A percentile compares a stretch with the other conserved stretches of the same genome.
phyloP scores from a whole-genome alignment of 352 stramenopile species.

The Phytophthora palmivora region DNA sequence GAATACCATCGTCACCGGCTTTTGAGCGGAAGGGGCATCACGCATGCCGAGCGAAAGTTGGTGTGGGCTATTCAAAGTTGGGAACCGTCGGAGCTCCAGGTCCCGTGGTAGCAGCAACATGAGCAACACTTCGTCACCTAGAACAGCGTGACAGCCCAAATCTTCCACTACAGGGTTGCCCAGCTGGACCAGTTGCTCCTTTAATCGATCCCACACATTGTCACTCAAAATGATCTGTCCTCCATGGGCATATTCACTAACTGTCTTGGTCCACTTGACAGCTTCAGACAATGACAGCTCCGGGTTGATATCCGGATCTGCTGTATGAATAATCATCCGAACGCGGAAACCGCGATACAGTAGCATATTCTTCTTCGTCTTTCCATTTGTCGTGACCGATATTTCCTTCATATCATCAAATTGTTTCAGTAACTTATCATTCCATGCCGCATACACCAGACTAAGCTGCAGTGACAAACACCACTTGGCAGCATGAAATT shows the following conservation, averaged over 20 bases:
- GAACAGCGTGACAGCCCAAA: conserved; percentile 73
- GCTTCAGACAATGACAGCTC: conserved; percentile 77
- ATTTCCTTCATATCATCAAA: conserved; percentile 86
- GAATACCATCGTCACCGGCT: conserved; percentile 89
- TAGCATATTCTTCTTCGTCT: conserved; percentile 79
- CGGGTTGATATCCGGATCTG: conserved; percentile 53
- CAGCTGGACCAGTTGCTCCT: conserved; percentile 87
- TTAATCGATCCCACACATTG: conserved; percentile 86
- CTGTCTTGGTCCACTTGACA: conserved; percentile 87
- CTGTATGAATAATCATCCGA: conserved; percentile 87
- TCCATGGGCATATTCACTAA: conserved; percentile 84
- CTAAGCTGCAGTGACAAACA: conserved; percentile 87
- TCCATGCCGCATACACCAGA: conserved; percentile 88
- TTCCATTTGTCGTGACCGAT: conserved; percentile 56
- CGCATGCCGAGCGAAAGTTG: conserved; percentile 84
- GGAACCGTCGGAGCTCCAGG: conserved; percentile 78
- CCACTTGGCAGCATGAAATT: conserved; percentile 90
- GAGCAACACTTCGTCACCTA: conserved; percentile 77
- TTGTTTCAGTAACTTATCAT: conserved; percentile 86
- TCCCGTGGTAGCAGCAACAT: conserved; percentile 85
- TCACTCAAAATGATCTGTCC: conserved; percentile 88
- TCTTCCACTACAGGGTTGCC: conserved; percentile 91
- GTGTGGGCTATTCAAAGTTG: conserved; percentile 72
- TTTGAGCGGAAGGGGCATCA: conserved; percentile 79
- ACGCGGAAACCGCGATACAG: conserved; percentile 88